phyloP scores from a whole-genome alignment of 345 rosid genomes.

The Euphorbia lathyris region DNA sequence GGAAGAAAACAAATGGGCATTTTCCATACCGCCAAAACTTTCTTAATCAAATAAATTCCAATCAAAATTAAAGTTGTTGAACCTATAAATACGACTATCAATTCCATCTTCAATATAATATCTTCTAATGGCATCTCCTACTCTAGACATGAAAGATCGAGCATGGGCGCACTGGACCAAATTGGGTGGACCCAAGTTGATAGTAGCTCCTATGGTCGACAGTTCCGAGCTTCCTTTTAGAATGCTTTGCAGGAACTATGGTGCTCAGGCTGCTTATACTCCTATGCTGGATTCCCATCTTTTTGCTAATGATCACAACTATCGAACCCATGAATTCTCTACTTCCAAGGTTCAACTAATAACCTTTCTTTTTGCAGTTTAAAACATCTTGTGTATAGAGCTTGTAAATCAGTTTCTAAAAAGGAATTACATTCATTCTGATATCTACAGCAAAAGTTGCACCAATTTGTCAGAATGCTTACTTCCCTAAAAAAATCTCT shows the following conservation, averaged over 20 bases:
- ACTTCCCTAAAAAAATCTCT: too few relatives aligned
- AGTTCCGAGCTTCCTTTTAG: slow-evolving; percentile 95
- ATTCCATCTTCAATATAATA: too few relatives aligned
- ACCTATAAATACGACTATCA: neutral
- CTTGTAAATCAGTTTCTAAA: too few relatives aligned
- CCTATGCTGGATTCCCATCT: slow-evolving; percentile 92
- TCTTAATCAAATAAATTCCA: neutral
- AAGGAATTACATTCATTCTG: too few relatives aligned
- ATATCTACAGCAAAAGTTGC: too few relatives aligned
- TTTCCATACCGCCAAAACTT: neutral
- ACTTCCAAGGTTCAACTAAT: slow-evolving; percentile 64
- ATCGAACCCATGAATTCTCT: slow-evolving; percentile 69
- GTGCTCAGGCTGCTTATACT: slow-evolving; percentile 89
- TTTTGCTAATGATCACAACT: slow-evolving; percentile 74
- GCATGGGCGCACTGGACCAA: slow-evolving; percentile 87
- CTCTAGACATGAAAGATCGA: slow-evolving; percentile 44
- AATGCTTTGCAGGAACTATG: slow-evolving; percentile 85
- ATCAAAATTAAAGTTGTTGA: neutral
- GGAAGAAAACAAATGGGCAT: neutral
- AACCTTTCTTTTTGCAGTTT: neutral
- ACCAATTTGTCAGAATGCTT: too few relatives aligned
- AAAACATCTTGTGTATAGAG: too few relatives aligned
- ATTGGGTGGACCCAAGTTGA: slow-evolving; percentile 67
- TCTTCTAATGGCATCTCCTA: slow-evolving; percentile 40
- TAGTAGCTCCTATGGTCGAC: slow-evolving; percentile 98